Evolutionary conservation across 2,329 filamentous ascomycete species (phyloP).

Genomic region (Cyclaneusma minus): DNA sequence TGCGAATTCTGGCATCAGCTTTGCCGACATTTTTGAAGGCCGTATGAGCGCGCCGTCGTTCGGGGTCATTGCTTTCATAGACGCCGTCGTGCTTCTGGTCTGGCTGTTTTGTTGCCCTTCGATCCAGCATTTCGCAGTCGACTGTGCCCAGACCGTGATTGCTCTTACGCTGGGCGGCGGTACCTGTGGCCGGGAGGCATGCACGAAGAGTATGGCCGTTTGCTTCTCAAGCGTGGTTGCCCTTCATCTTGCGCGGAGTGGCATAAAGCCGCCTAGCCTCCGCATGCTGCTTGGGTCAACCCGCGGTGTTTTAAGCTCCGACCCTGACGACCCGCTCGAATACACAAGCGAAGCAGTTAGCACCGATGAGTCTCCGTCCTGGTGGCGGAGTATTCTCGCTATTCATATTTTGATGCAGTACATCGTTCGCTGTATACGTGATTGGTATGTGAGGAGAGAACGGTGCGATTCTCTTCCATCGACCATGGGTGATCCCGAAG

Average conservation of each 20-base stretch:
- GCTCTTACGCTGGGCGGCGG: slow-evolving; percentile 81
- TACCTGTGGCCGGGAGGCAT: slow-evolving; percentile 49
- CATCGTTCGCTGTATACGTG: slow-evolving; percentile 52
- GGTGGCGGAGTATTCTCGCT: slow-evolving; percentile 52
- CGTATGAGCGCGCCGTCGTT: slow-evolving; percentile 75
- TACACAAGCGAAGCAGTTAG: slow-evolving; percentile 21
- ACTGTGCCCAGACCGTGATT: slow-evolving; percentile 85
- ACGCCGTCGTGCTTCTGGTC: slow-evolving; percentile 65
- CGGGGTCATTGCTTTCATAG: slow-evolving; percentile 70
- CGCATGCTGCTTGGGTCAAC: slow-evolving; percentile 13
- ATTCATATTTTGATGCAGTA: slow-evolving; percentile 65
- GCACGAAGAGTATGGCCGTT: slow-evolving; percentile 55
- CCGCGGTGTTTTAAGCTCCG: slow-evolving; percentile 12
- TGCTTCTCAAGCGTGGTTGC: slow-evolving; percentile 50
- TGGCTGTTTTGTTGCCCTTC: slow-evolving; percentile 84
- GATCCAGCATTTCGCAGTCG: slow-evolving; percentile 74
- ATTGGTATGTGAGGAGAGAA: slow-evolving; percentile 49
- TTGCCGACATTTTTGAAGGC: slow-evolving; percentile 84
- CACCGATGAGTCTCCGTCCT: slow-evolving; percentile 28
- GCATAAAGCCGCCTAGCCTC: slow-evolving; percentile 13
- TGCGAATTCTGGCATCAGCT: slow-evolving; percentile 52
- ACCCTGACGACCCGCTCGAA: slow-evolving; percentile 31
- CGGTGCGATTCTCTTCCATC: slow-evolving; percentile 33
- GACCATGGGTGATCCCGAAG: slow-evolving; percentile 44
- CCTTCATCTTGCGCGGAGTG: slow-evolving; percentile 15